These are phyloP conservation scores for Phytopythium helicoides DNA, from an alignment of 352 stramenopile species.

Conservation along the genomic window DNA sequence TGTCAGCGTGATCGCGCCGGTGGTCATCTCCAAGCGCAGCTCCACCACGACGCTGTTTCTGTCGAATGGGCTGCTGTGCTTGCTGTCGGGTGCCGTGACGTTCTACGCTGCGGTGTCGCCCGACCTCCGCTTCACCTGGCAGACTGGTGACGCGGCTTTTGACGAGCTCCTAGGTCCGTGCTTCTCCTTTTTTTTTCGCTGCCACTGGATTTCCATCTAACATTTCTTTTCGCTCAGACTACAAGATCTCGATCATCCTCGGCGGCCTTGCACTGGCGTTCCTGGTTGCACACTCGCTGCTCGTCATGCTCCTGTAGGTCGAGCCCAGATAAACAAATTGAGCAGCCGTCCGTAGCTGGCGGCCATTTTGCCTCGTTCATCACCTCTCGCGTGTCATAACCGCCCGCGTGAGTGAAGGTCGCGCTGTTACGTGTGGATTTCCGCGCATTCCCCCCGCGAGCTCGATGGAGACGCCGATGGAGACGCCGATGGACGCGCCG, in stretches of 20 bases:
- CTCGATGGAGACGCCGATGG: no score
- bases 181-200: background rate
- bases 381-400: no score
- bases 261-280: conserved; percentile 54
- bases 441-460: no score
- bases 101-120: conserved; percentile 70
- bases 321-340: no score
- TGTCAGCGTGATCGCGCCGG: conserved; percentile 35
- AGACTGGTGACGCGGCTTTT: conserved; percentile 47
- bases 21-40: conserved; percentile 28
- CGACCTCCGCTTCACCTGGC: conserved; percentile 58
- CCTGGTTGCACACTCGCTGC: conserved; percentile 64
- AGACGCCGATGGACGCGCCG: conserved; percentile 7
- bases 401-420: no score
- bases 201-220: background rate
- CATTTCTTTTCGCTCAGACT: conserved; percentile 37
- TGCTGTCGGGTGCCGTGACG: conserved; percentile 41
- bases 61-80: conserved; percentile 64
- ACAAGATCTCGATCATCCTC: conserved; percentile 82
- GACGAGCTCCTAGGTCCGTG: conserved; percentile 71
- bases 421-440: no score
- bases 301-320: conserved; percentile 44
- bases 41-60: conserved; percentile 59
- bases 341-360: no score
- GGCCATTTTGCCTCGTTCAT: no score